These are phyloP conservation scores for Arabis alpina DNA, from an alignment of 345 rosid species.

Conservation along the genomic window DNA sequence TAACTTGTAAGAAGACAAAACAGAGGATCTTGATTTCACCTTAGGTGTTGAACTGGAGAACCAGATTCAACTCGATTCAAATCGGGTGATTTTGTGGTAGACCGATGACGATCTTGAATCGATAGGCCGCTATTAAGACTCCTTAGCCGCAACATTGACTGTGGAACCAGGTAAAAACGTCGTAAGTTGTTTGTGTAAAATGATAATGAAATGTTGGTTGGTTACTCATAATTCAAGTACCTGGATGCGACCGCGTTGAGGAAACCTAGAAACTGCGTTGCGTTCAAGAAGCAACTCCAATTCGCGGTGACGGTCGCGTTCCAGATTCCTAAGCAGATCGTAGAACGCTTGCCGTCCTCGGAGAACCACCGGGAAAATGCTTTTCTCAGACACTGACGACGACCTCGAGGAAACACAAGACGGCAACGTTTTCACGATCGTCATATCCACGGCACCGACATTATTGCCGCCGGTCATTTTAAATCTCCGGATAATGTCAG, in stretches of 20 bases:
- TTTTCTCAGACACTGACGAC: slow-evolving; percentile 20
- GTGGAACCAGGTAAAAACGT: background rate
- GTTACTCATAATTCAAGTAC: slow-evolving; percentile 38
- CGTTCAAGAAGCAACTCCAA: slow-evolving; percentile 52
- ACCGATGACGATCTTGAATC: slow-evolving; percentile 50
- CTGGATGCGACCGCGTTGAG: slow-evolving; percentile 89
- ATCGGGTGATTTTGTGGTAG: slow-evolving; percentile 25
- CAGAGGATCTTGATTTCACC: slow-evolving; percentile 30
- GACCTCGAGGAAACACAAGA: too few relatives aligned
- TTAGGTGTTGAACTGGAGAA: slow-evolving; percentile 48
- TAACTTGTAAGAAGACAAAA: background rate
- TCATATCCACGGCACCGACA: slow-evolving; percentile 15
- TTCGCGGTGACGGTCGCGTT: slow-evolving; percentile 65
- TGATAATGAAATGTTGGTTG: background rate
- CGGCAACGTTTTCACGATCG: background rate
- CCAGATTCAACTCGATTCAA: slow-evolving; percentile 36
- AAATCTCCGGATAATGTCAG: slow-evolving; percentile 64
- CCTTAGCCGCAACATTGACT: slow-evolving; percentile 75
- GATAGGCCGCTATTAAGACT: slow-evolving; percentile 55
- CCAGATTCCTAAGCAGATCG: slow-evolving; percentile 64
- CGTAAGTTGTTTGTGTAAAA: slow-evolving; percentile 5
- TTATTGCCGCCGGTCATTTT: slow-evolving; percentile 33
- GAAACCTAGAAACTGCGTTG: slow-evolving; percentile 65
- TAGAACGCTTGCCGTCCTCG: slow-evolving; percentile 76
- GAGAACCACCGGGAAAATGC: slow-evolving; percentile 39